phyloP scores from a whole-genome alignment of 768 basidiomycete genomes.

The Daedaleopsis sinensis region DNA sequence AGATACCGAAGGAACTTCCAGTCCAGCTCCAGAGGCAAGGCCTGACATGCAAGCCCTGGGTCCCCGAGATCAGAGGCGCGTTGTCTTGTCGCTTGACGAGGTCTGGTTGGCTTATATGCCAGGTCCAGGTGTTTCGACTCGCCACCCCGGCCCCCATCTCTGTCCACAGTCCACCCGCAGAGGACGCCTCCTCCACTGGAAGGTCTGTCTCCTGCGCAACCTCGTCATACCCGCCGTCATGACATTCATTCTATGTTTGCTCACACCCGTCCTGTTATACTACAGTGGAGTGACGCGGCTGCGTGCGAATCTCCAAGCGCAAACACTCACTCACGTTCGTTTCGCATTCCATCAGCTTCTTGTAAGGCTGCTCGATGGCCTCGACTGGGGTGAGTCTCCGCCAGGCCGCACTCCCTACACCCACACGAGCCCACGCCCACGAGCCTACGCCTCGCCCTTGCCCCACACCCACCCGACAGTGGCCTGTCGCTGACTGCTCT shows the following conservation, averaged over 20 bases:
- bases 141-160: background rate
- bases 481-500: background rate
- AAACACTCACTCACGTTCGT: slow-evolving; percentile 32
- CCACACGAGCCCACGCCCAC: background rate
- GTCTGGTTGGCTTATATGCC: background rate
- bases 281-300: slow-evolving; percentile 1
- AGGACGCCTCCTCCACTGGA: background rate
- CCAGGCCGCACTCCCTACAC: background rate
- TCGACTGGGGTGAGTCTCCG: slow-evolving; percentile 33
- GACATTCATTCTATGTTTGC: background rate
- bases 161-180: background rate
- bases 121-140: background rate
- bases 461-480: background rate
- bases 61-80: too few species aligned
- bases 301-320: slow-evolving; percentile 27
- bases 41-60: background rate
- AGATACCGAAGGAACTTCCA: background rate
- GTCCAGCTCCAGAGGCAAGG: too few species aligned
- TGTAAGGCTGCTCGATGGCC: slow-evolving; percentile 43
- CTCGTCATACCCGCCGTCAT: background rate
- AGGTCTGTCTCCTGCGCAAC: background rate
- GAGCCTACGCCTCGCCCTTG: background rate
- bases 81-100: too few species aligned
- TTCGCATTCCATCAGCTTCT: slow-evolving; percentile 44
- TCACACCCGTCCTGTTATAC: background rate